These are phyloP conservation scores for Hericium coralloides DNA, from an alignment of 768 basidiomycete species.

Conservation along the genomic window DNA sequence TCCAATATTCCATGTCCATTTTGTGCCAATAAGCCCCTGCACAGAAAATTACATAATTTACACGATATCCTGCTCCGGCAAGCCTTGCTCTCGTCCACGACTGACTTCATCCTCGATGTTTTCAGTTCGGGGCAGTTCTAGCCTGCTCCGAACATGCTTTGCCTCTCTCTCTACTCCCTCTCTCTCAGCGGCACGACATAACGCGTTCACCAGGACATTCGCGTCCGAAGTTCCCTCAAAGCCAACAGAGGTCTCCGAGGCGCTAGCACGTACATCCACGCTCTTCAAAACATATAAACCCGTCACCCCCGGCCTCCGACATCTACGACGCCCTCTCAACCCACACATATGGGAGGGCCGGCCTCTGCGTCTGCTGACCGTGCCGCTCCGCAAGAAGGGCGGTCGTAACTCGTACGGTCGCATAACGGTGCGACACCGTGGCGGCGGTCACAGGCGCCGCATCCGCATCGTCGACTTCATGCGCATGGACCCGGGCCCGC, in stretches of 20 bases:
- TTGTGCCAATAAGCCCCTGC: neutral
- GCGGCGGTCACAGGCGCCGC: slow-evolving; percentile 86
- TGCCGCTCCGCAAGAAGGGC: slow-evolving; percentile 74
- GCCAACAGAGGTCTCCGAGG: slow-evolving; percentile 26
- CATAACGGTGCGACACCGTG: slow-evolving; percentile 82
- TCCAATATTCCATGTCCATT: neutral
- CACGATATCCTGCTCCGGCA: neutral
- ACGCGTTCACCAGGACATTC: slow-evolving; percentile 21
- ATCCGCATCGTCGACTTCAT: slow-evolving; percentile 83
- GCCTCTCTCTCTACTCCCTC: neutral
- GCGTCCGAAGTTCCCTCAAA: slow-evolving; percentile 27
- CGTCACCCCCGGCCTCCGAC: slow-evolving; percentile 77
- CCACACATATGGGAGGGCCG: slow-evolving; percentile 77
- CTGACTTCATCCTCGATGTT: slow-evolving; percentile 6
- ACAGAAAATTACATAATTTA: neutral
- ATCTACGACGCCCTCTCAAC: slow-evolving; percentile 75
- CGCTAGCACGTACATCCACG: slow-evolving; percentile 42
- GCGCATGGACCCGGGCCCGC: slow-evolving; percentile 67
- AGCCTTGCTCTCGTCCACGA: neutral
- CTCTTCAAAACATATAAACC: slow-evolving; percentile 89
- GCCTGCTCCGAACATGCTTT: slow-evolving; percentile 6
- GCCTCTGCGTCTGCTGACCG: slow-evolving; percentile 78
- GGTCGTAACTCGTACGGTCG: slow-evolving; percentile 78
- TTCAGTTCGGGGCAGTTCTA: slow-evolving; percentile 4
- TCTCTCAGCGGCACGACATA: slow-evolving; percentile 7